phyloP scores from a whole-genome alignment of 306 rosid species.

The Lathyrus aphaca region DNA sequence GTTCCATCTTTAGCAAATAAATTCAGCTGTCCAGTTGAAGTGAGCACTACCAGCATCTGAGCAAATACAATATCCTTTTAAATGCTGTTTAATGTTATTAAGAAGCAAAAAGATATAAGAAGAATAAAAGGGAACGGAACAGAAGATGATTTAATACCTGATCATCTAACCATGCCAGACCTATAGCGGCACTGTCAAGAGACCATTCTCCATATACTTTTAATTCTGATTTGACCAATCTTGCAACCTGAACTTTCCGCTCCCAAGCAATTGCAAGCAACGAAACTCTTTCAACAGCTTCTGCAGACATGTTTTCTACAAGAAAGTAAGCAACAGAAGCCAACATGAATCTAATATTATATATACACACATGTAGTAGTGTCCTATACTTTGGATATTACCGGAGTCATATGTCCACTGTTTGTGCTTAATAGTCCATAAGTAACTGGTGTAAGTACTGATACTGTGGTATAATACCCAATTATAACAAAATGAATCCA shows the following conservation, averaged over 20 bases:
- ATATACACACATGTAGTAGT: not conserved
- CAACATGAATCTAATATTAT: slow-evolving; percentile 33
- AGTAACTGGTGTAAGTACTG: not conserved
- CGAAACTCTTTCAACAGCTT: slow-evolving; percentile 74
- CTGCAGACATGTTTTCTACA: slow-evolving; percentile 61
- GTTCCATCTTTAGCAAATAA: slow-evolving; percentile 90
- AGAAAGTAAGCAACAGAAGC: slow-evolving; percentile 39
- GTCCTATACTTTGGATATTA: slow-evolving; percentile 2
- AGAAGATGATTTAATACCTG: slow-evolving; percentile 57
- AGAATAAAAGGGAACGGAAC: slow-evolving; percentile 34
- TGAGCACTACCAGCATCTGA: slow-evolving; percentile 91
- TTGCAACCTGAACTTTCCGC: slow-evolving; percentile 91
- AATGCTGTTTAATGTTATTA: slow-evolving; percentile 21
- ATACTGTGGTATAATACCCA: not conserved
- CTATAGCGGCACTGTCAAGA: slow-evolving; percentile 87
- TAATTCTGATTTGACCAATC: slow-evolving; percentile 78
- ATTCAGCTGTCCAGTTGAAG: slow-evolving; percentile 75
- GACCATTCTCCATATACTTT: slow-evolving; percentile 84
- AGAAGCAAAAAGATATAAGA: slow-evolving; percentile 37
- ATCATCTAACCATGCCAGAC: slow-evolving; percentile 96
- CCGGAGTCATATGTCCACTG: not conserved
- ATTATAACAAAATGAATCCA: slow-evolving; percentile 41
- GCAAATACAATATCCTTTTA: slow-evolving; percentile 43
- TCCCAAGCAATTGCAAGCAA: slow-evolving; percentile 99
- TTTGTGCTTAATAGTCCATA: not conserved